These are phyloP conservation scores for Aaosphaeria arxii DNA, from an alignment of 2,329 filamentous ascomycete species.

Conservation along the genomic window DNA sequence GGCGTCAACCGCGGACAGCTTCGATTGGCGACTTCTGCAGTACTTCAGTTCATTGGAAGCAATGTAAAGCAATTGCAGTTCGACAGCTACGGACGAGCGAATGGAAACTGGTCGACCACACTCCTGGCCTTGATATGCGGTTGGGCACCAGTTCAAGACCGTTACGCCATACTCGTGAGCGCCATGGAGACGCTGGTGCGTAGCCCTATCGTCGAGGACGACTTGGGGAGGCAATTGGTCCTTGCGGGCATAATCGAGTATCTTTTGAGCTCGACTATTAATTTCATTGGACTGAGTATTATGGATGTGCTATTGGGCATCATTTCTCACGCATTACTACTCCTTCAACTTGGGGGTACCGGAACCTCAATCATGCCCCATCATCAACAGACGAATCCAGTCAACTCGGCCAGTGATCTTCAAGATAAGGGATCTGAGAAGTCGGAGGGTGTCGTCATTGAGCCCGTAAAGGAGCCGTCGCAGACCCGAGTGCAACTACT, in stretches of 20 bases:
- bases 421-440: conserved; percentile 15
- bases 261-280: conserved; percentile 81
- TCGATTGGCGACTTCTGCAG: conserved; percentile 68
- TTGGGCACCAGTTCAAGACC: conserved; percentile 92
- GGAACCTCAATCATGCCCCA: conserved; percentile 37
- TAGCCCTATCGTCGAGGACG: conserved; percentile 66
- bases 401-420: conserved; percentile 18
- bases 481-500: conserved; percentile 61
- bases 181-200: conserved; percentile 73
- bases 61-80: conserved; percentile 26
- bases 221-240: conserved; percentile 69
- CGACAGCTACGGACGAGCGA: conserved; percentile 48
- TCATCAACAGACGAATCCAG: conserved; percentile 34
- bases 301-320: conserved; percentile 91
- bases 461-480: conserved; percentile 49
- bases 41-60: conserved; percentile 67
- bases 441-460: conserved; percentile 31
- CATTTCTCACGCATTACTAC: conserved; percentile 75
- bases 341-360: conserved; percentile 64
- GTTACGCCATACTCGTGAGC: conserved; percentile 84
- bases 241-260: conserved; percentile 77
- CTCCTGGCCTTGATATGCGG: conserved; percentile 76
- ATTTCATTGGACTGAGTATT: conserved; percentile 90
- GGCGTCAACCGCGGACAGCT: conserved; percentile 80
- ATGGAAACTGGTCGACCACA: conserved; percentile 73